phyloP scores from a whole-genome alignment of 805 yeast genomes.

The Yarrowia yakushimensis region DNA sequence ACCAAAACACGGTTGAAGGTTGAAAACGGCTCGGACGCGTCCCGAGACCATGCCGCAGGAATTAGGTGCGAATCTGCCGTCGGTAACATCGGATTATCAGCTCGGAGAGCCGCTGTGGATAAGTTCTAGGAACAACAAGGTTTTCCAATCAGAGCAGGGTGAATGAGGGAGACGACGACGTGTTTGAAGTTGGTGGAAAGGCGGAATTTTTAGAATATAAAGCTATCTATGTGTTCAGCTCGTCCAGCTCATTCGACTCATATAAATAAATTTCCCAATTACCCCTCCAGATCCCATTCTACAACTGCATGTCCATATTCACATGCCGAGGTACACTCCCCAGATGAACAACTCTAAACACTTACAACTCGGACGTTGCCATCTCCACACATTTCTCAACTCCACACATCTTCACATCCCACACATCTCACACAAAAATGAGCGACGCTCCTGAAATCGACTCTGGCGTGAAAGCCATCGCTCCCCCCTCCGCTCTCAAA shows the following conservation, averaged over 20 bases:
- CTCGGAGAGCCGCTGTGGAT: too few species aligned
- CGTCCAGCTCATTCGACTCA: neutral
- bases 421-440: neutral
- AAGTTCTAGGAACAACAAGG: constrained; percentile 1
- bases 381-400: neutral
- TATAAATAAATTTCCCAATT: neutral
- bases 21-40: neutral
- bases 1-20: neutral
- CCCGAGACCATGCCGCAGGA: neutral
- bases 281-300: too few species aligned
- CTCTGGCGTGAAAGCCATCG: constrained; percentile 12
- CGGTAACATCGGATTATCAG: neutral
- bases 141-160: neutral
- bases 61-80: too few species aligned
- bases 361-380: constrained; percentile 16
- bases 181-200: too few species aligned
- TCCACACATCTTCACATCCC: neutral
- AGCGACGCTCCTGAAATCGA: constrained; percentile 25
- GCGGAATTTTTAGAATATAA: too few species aligned
- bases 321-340: constrained; percentile 17
- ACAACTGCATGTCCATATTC: too few species aligned
- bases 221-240: neutral
- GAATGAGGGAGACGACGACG: neutral
- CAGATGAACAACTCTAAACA: neutral
- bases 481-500: constrained; percentile 23